phyloP scores from a whole-genome alignment of 176 grass and related monocot species.

The Cenchrus purpureus region DNA sequence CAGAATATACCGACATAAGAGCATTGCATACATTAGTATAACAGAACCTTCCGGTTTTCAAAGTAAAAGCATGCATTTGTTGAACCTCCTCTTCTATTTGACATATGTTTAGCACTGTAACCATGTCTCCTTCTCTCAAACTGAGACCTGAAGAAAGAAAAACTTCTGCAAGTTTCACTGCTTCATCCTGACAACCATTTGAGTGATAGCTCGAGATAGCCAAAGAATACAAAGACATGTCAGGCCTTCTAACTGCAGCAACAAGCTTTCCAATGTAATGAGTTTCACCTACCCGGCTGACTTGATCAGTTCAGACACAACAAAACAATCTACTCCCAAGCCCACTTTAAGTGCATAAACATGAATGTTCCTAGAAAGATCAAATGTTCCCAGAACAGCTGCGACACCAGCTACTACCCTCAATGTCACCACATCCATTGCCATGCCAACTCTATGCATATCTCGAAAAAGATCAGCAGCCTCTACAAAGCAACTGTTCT shows the following conservation, averaged over 20 bases:
- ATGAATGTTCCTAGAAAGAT: constrained; percentile 71
- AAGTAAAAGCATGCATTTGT: constrained; percentile 67
- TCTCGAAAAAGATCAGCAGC: constrained; percentile 57
- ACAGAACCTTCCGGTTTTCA: constrained; percentile 70
- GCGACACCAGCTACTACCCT: constrained; percentile 60
- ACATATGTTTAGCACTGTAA: constrained; percentile 70
- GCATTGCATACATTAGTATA: constrained; percentile 73
- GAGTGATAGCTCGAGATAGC: constrained; percentile 73
- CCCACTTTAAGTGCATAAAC: constrained; percentile 81
- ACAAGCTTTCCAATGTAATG: constrained; percentile 73
- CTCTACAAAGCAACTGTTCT: constrained; percentile 57
- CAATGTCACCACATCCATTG: constrained; percentile 79
- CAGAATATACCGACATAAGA: constrained; percentile 80
- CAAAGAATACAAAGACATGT: constrained; percentile 68
- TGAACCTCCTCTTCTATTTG: constrained; percentile 62
- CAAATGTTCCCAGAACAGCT: constrained; percentile 62
- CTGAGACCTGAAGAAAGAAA: constrained; percentile 60
- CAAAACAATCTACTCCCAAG: constrained; percentile 67
- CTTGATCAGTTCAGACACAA: constrained; percentile 79
- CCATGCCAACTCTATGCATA: constrained; percentile 77
- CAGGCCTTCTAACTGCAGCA: constrained; percentile 58
- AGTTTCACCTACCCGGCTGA: constrained; percentile 64
- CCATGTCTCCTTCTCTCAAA: constrained; percentile 80
- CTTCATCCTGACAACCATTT: constrained; percentile 64
- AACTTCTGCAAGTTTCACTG: constrained; percentile 60